Base-by-base conservation (phyloP, 177 flowering plant genomes). In the Telopea speciosissima region DNA sequence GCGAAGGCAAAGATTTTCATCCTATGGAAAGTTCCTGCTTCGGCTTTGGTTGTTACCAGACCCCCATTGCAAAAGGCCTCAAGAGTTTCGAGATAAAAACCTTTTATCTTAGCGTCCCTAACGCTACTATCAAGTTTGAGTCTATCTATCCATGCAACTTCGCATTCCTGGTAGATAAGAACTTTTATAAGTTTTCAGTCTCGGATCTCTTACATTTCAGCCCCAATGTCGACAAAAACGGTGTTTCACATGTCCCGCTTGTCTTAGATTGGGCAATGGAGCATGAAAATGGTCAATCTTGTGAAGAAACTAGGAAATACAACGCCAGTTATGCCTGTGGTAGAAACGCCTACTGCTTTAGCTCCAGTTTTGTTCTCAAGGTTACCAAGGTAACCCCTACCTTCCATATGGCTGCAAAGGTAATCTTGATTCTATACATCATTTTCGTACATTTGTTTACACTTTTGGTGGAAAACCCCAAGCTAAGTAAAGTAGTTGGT, bases 391-490 rank as follows among this genome's bases (percentile, higher is more conserved):
- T 17, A 44, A n/a, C 17, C 22, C 62, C 4, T 65, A 65, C 49
- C 67, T 65, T 65, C 14, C 17, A 22, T 3, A 36, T 22, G 67
- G 67, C 33, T 65, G 67, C 44, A 49, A 65, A 65, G 42, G 67
- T 65, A 54, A 49, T 4, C 59, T 1, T 16, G 19, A 54, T 6
- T 16, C 21, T 21, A 14, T 17, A 3, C 3, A 1, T 28, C 31
- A 2, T 4, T 28, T 4, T 28, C 31, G 3, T 28, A 28, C 3
- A 28, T 2, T 28, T 4, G n/a, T n/a, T n/a, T n/a, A n/a, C n/a
- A n/a, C n/a, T n/a, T n/a, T n/a, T n/a, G n/a, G n/a, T n/a, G n/a
- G n/a, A n/a, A n/a, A n/a, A n/a, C n/a, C n/a, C n/a, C n/a, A n/a
- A n/a, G n/a, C n/a, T n/a, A n/a, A n/a, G n/a, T n/a, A n/a, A n/a